These are phyloP conservation scores for Amanita fuliginea DNA, from an alignment of 768 basidiomycete species.

Conservation along the genomic window DNA sequence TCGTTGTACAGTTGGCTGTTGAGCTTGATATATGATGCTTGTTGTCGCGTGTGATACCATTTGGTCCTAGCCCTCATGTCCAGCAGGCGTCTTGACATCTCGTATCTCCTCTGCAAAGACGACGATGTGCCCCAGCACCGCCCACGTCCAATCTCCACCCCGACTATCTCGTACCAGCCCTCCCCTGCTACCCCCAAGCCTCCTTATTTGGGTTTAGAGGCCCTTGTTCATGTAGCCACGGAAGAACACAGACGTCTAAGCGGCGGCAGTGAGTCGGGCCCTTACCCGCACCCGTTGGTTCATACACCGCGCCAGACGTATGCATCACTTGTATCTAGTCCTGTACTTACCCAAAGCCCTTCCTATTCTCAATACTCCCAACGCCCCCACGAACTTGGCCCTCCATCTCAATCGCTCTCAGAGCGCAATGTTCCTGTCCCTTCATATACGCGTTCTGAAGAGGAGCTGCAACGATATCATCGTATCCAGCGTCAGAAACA, in stretches of 20 bases:
- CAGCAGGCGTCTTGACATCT: constrained; percentile 52
- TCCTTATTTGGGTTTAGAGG: constrained; percentile 39
- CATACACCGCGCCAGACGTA: constrained; percentile 1
- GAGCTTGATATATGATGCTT: constrained; percentile 9
- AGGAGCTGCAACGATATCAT: constrained; percentile 16
- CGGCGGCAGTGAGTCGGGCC: constrained; percentile 12
- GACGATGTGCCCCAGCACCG: constrained; percentile 13
- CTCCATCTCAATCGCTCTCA: constrained; percentile 1
- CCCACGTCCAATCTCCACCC: constrained; percentile 3
- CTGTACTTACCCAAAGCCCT: constrained; percentile 1
- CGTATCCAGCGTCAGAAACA: constrained; percentile 10
- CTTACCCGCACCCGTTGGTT: neutral
- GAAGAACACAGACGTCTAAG: constrained; percentile 49
- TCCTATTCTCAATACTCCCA: constrained; percentile 1
- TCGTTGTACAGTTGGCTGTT: constrained; percentile 56
- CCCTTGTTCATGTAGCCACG: constrained; percentile 61
- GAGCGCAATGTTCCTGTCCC: constrained; percentile 12
- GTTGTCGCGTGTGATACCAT: constrained; percentile 6
- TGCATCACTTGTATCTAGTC: neutral
- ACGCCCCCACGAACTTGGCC: neutral
- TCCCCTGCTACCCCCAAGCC: constrained; percentile 11
- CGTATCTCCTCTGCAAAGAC: constrained; percentile 59
- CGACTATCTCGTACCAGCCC: constrained; percentile 14
- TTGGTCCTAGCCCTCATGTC: constrained; percentile 13
- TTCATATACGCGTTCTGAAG: constrained; percentile 8